Evolutionary conservation across 2,329 filamentous ascomycete genomes (phyloP), one percentile per base, ranked within the genome.

Genomic region (Alternaria sp.): DNA sequence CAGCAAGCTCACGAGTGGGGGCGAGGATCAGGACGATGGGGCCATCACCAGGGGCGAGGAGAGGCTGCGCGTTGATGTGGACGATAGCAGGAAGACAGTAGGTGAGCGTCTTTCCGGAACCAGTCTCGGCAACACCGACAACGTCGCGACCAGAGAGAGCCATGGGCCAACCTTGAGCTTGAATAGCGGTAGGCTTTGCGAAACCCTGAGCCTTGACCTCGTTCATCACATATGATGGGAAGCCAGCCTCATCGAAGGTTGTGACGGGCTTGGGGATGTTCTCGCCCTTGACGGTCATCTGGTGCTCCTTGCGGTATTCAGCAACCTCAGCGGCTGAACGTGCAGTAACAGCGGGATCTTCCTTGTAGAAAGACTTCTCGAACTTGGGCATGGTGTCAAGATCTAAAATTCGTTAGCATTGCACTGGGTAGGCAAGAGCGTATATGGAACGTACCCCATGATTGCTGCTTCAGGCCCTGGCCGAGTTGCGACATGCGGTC

Each of bases 321-420:
- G 93, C 90, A 57, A 99, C 90, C 63, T 98, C 94, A 56, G 86
- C 86, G 40, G 86, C 78, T 11, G 92, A 88, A 74, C 95, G 91
- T 72, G 80, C 83, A 62, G 88, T 80, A 61, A 99, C 94, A 60
- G 87, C 87, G 31, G 89, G 85, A 76, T 95, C 89, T 81, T 98
- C 95, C 84, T 98, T 97, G 87, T 99, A 99, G 83, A 99, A 99
- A 8, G 91, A 93, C 82, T 99, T 99, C 79, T 99, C 95, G 82
- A 99, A 99, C 81, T 98, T 98, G 71, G 95, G 94, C 44, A 99
- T 76, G 6, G 88, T 79, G 73, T 79, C 83, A 53, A 95, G 72
- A 77, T 99, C 95, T 95, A 67, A 21, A 49, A n/a, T 56, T 24
- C 56, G 63, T 78, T 68, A 75, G 72, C 65, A 62, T 13, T 14